Base-by-base conservation (phyloP, 768 basidiomycete genomes). In the Termitomyces sp. region DNA sequence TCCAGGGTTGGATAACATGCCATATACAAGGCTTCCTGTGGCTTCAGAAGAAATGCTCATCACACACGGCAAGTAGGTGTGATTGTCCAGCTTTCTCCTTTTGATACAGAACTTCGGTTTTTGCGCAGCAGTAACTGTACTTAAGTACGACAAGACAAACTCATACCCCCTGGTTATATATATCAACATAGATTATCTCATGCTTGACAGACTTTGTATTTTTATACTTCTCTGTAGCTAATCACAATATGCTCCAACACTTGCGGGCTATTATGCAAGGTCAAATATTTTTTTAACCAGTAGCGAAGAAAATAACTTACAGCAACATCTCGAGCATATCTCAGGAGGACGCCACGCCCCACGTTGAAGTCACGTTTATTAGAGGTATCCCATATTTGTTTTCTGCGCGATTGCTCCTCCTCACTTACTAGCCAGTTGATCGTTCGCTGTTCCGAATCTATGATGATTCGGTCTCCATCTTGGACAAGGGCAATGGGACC, bases 401-500 rank as follows among this genome's bases (percentile, higher is more conserved):
- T 80, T 42, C 92, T 82, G 47, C 73, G 71, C 49, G 71, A 72
- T 65, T 90, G 78, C 70, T 89, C 87, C 23, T 77, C 82, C 54
- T 89, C 85, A 54, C 77, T 77, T 5, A 94, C 86, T 25, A 82
- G 67, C 90, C 90, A 93, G 62, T 84, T 76, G 60, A 94, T 90
- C 6, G 77, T 73, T 63, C 84, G 77, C 29, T 69, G 81, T 56
- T 77, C 82, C 1, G 90, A 71, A 67, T 94, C 90, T 58, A 95
- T 88, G 56, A 86, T 64, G 59, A 95, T 86, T 47, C 69, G 75
- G 69, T 95, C 92, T 5, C 92, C 93, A 61, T 95, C 91, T 64
- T 85, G 75, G 50, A 93, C 87, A 19, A 95, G 82, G 29, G 90
- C 93, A 63, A 95, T 95, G 3, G 93, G 92, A 0, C 92, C 92